phyloP scores from a whole-genome alignment of 1,284 basidiomycete genomes.

The Rhodotorula sp. region DNA sequence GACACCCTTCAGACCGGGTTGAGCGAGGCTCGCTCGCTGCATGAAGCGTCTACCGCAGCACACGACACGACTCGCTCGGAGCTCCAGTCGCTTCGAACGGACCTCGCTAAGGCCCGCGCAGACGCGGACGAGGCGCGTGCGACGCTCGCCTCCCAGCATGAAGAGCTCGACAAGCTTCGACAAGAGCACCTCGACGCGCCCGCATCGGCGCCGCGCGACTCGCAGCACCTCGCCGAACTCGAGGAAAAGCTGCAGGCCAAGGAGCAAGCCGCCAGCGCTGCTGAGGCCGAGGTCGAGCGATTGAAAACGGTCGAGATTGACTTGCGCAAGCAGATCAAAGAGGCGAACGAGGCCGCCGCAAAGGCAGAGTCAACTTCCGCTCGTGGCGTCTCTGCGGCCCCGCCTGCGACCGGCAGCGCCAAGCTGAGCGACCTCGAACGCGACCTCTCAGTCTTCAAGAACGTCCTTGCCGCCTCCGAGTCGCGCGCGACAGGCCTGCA shows the following conservation, averaged over 20 bases:
- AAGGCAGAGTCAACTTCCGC: not conserved
- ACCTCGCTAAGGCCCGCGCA: no score
- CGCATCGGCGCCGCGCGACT: not conserved
- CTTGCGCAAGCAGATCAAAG: not conserved
- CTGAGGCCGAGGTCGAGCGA: constrained; percentile 9
- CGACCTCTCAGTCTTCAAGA: constrained; percentile 24
- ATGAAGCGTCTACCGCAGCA: no score
- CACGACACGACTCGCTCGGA: no score
- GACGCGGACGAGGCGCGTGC: no score
- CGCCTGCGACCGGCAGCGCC: not conserved
- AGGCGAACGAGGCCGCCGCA: not conserved
- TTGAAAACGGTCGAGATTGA: constrained; percentile 7
- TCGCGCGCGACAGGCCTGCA: constrained; percentile 21
- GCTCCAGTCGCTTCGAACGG: no score
- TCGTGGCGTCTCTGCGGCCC: not conserved
- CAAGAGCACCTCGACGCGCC: not conserved
- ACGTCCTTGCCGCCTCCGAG: constrained; percentile 32
- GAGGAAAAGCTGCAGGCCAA: constrained; percentile 6
- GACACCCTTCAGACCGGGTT: no score
- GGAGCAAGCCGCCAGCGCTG: not conserved
- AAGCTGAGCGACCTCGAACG: constrained; percentile 18
- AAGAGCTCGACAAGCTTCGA: no score
- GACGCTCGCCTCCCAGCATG: no score
- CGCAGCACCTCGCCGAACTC: constrained; percentile 17
- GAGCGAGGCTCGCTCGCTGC: no score